Evolutionary conservation across 140 eudicot genomes (phyloP).

Genomic region (Cichorium intybus): DNA sequence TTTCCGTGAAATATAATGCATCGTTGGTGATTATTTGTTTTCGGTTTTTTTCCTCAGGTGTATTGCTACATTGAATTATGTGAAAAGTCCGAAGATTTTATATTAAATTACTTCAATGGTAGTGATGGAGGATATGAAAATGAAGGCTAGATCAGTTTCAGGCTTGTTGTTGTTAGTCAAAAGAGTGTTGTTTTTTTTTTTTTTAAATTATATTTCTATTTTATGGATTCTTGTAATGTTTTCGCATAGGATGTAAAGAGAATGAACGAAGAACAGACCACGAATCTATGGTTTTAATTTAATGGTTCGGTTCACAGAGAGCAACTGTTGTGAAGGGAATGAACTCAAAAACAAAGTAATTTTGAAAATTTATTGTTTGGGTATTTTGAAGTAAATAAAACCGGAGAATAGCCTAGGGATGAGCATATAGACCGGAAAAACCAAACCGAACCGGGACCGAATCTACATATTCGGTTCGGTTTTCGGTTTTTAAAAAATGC

Average conservation of each 20-base stretch:
- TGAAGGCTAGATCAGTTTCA: conserved; percentile 24
- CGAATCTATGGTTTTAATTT: conserved; percentile 24
- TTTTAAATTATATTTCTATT: background rate
- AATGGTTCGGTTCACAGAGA: conserved; percentile 16
- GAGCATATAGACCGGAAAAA: no score
- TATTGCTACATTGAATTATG: conserved; percentile 9
- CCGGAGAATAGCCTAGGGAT: no score
- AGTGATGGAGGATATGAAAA: conserved; percentile 19
- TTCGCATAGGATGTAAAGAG: conserved; percentile 23
- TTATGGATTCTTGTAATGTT: conserved; percentile 19
- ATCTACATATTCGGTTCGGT: no score
- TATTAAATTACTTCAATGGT: conserved; percentile 3
- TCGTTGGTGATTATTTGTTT: background rate
- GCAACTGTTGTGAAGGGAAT: no score
- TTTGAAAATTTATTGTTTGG: no score
- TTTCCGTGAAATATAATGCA: background rate
- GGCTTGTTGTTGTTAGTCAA: conserved; percentile 22
- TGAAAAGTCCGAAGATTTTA: conserved; percentile 10
- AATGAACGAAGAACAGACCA: conserved; percentile 8
- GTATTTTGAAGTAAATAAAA: no score
- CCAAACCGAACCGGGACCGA: no score
- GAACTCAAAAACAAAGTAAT: no score
- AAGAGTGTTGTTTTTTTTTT: conserved; percentile 10
- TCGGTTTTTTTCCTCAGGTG: background rate
- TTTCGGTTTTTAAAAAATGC: no score